phyloP scores from a whole-genome alignment of 1,139 yeast genomes.

The Hyphopichia khmerensis region DNA sequence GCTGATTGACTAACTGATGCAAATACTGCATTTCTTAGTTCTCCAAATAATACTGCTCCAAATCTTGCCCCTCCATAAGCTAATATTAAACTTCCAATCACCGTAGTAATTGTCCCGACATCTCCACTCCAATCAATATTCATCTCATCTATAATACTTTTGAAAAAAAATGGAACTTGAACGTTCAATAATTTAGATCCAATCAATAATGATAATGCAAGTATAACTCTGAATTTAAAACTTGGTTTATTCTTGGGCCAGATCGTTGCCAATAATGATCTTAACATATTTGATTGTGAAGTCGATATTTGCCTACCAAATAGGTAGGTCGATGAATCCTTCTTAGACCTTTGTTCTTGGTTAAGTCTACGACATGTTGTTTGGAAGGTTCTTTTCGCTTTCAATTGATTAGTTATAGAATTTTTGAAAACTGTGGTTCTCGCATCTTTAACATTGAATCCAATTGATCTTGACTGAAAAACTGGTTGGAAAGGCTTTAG shows the following conservation, averaged over 20 bases:
- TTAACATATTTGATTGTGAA: slow-evolving; percentile 61
- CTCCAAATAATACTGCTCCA: slow-evolving; percentile 93
- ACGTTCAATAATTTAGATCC: slow-evolving; percentile 85
- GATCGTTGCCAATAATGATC: slow-evolving; percentile 66
- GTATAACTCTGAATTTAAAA: slow-evolving; percentile 70
- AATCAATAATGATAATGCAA: slow-evolving; percentile 72
- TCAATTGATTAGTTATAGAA: not conserved
- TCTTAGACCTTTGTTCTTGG: slow-evolving; percentile 2
- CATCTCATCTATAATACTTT: slow-evolving; percentile 86
- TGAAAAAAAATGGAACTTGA: slow-evolving; percentile 94
- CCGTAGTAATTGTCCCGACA: slow-evolving; percentile 59
- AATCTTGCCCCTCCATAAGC: slow-evolving; percentile 95
- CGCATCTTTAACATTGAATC: not conserved
- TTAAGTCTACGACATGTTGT: slow-evolving; percentile 1
- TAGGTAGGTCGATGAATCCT: slow-evolving; percentile 10
- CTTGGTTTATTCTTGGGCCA: slow-evolving; percentile 85
- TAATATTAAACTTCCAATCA: slow-evolving; percentile 70
- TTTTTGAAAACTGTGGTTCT: not conserved
- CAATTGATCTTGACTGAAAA: not conserved
- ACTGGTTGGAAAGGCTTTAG: not conserved
- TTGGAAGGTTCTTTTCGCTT: not conserved
- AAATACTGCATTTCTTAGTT: slow-evolving; percentile 88
- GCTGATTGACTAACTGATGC: slow-evolving; percentile 96
- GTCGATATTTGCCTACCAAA: slow-evolving; percentile 31
- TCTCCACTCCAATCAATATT: slow-evolving; percentile 79